phyloP scores from a whole-genome alignment of 2,329 filamentous ascomycete species.

The Phialophora chinensis region DNA sequence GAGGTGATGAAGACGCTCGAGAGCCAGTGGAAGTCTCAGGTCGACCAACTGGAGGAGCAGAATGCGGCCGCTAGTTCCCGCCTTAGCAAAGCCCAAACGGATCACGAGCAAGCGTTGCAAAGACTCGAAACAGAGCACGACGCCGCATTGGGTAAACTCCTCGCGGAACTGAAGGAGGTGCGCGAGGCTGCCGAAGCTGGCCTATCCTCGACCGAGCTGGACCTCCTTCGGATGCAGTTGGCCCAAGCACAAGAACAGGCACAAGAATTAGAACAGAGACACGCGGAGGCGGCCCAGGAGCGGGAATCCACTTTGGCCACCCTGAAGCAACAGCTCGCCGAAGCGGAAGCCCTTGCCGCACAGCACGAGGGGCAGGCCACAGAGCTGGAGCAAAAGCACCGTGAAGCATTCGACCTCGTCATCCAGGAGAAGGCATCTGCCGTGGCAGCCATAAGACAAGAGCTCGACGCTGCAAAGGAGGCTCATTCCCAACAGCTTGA shows the following conservation, averaged over 20 bases:
- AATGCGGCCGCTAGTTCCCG: conserved; percentile 29
- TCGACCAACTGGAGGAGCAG: conserved; percentile 31
- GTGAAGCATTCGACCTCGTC: conserved; percentile 1
- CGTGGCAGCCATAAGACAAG: not conserved
- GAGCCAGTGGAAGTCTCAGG: conserved; percentile 35
- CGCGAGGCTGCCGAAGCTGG: conserved; percentile 18
- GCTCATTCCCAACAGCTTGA: not conserved
- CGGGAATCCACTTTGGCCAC: conserved; percentile 32
- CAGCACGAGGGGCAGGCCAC: not conserved
- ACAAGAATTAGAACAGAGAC: conserved; percentile 19
- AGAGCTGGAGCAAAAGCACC: not conserved
- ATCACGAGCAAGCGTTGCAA: conserved; percentile 26
- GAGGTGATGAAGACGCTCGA: conserved; percentile 38
- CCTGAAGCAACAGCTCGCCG: conserved; percentile 28
- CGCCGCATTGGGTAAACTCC: conserved; percentile 20
- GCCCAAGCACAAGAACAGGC: conserved; percentile 24
- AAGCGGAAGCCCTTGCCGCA: conserved; percentile 22
- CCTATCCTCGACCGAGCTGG: conserved; percentile 29
- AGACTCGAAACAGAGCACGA: conserved; percentile 26
- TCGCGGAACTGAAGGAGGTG: conserved; percentile 25
- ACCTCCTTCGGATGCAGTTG: conserved; percentile 30
- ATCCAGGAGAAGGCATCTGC: not conserved
- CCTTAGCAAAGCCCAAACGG: conserved; percentile 23
- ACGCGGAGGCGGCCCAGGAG: conserved; percentile 22
- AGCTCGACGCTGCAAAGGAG: conserved; percentile 1